A percentile compares a stretch with the other conserved stretches of the same genome.
Conservation (phyloP, 2,329 filamentous ascomycete genomes). For the Scytalidium sp. region DNA sequence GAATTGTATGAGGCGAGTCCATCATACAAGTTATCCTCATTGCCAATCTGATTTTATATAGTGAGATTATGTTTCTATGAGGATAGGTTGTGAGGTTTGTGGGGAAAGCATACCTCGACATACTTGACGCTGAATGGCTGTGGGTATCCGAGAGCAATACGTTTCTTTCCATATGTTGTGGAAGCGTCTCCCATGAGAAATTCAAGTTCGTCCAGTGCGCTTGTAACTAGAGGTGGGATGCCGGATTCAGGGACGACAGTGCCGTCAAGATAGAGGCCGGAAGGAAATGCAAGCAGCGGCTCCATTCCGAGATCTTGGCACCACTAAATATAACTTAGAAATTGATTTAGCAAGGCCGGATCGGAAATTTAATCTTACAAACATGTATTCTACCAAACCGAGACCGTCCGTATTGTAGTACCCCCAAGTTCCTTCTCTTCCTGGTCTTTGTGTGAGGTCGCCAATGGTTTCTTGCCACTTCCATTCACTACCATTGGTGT, state of each 20-base stretch:
- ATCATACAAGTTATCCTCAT: conserved; percentile 38
- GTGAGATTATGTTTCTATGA: not conserved
- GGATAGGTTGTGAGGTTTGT: too few species aligned
- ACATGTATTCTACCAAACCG: too few species aligned
- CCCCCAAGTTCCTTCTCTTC: conserved; percentile 38
- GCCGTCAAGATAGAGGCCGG: conserved; percentile 37
- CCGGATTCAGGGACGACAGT: conserved; percentile 36
- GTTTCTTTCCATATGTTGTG: conserved; percentile 39
- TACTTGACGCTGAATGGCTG: conserved; percentile 45
- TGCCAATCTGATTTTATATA: too few species aligned
- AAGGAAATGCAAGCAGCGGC: conserved; percentile 43
- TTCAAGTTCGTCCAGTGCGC: conserved; percentile 47
- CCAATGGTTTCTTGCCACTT: conserved; percentile 38
- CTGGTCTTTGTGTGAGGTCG: conserved; percentile 28
- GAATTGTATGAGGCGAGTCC: conserved; percentile 31
- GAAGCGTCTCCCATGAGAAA: conserved; percentile 43
- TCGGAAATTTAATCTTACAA: conserved; percentile 44
- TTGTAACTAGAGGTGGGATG: conserved; percentile 41
- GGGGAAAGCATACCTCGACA: conserved; percentile 42
- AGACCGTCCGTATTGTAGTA: conserved; percentile 42
- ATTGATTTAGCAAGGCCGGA: conserved; percentile 1
- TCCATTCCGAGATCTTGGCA: conserved; percentile 42
- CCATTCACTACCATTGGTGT: conserved; percentile 20
- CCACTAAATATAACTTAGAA: conserved; percentile 27
- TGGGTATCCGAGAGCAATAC: conserved; percentile 44